Base-by-base conservation (phyloP, 176 grass and related monocot genomes). In the Avena insularis region DNA sequence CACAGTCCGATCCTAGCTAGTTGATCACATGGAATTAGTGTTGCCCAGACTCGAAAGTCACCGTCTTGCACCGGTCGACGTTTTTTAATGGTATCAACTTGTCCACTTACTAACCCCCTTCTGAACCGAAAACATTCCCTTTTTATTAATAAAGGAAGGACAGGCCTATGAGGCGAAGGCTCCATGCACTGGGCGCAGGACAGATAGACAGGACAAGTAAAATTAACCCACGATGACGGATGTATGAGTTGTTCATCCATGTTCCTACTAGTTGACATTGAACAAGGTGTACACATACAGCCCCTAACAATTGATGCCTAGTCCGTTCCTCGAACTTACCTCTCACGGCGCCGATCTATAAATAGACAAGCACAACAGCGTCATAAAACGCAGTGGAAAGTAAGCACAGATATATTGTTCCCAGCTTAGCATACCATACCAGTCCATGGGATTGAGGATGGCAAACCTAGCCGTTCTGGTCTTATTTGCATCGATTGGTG, bases 221-320 rank as follows among this genome's bases (percentile, higher is more conserved):
- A 6, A 29, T 29, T 29, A 29, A 29, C 29, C 29, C 29, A 29
- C 29, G 29, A 29, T 29, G 29, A 29, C 29, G 29, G 29, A 29
- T 29, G 29, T 29, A 29, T 12, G 4, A 27, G 71, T 75, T 75
- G 71, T 51, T 75, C 71, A 75, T 29, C 71, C 71, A 75, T 75
- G 71, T 75, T 29, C 71, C 71, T 29, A 29, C 29, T 48, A 15
- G 71, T 75, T 75, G 71, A 75, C 71, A 75, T 29, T 27, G 49
- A 74, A 27, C 12, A 49, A 74, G 43, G 12, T 25, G n/a, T 3
- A 15, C 71, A 50, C 45, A 75, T 75, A 45, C 1, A 75, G 45
- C 12, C 2, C 12, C 71, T 2, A 74, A 74, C 45, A 27, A 15
- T 49, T 25, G 43, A 47, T 2, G 12, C n/a, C 11, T 48, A 21